Base-by-base conservation (phyloP, 148 eudicot species). In the Vaccinium vitisidaea region DNA sequence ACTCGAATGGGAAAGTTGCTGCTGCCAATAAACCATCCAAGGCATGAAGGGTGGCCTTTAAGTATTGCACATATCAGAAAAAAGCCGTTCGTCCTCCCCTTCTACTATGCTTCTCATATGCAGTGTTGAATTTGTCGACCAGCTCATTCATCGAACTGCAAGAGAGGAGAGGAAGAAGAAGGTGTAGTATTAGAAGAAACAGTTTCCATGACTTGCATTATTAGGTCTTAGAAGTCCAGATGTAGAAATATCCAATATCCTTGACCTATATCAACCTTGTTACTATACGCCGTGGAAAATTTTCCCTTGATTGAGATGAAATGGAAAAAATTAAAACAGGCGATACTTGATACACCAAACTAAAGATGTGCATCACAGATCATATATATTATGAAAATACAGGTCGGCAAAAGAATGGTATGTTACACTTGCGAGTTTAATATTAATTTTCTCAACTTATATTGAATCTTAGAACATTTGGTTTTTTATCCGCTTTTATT, bases 71-170 rank as follows among this genome's bases (percentile, higher is more conserved):
- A 39, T 58, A 70, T 90, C 87, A 94, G 84, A 93, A 90, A 82
- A 93, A 96, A 80, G 93, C 88, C 32, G 88, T 89, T 27, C 98
- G 92, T 18, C 98, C 97, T 88, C 94, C 95, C 85, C 95, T 93
- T 80, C 98, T 92, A 86, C 89, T 89, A 78, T 91, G 91, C 91
- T 93, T 90, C 77, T 96, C 99, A 84, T 91, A 96, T 80, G 99
- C 91, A 84, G 89, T 92, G 90, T 90, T 92, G 91, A 96, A 89
- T 87, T 94, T 96, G 91, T 94, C 98, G 30, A 94, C 97, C 84
- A 93, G 87, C 85, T 96, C 99, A 83, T 96, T 93, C 97, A 93
- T 94, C 18, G 99, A 81, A 86, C 99, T 96, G 90, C 88, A 82
- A 49, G 78, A 81, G 30, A 83, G 77, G 30, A 50, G 63, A 25